Base-by-base conservation (phyloP, 75 land plant species). In the Picea sitchensis region DNA sequence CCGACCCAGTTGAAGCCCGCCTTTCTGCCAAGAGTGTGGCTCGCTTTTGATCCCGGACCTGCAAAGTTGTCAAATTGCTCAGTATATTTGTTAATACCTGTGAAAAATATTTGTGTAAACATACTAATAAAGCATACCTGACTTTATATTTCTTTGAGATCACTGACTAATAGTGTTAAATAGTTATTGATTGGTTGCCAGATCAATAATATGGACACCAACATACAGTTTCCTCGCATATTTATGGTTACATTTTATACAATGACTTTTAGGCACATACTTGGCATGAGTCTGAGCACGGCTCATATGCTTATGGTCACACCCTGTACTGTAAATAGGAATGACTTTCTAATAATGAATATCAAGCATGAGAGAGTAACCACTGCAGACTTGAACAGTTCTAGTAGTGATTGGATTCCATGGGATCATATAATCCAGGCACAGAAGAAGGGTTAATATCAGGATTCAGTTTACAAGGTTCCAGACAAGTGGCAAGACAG, bases 11-110 rank as follows among this genome's bases (percentile, higher is more conserved):
- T 20, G 79, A 80, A 17, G 92, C 91, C 41, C 99, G 90, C 76
- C 86, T 96, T 75, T 92, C 93, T 65, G 90, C 89, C 78, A 94
- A 78, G 57, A 92, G 56, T 56, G 88, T 87, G 23, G 91, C 92
- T 36, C 95, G 82, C 77, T 96, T 94, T 71, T 94, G 91, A 26
- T 96, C 98, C 18, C 93, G 83, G 30, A 90, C 64, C 99, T 96
- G 81, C 81, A 87, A 34, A 82, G 58, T 78, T 62, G 23, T 7
- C 65, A 80, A 81, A 26, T 15, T 73, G 36, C 76, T 65, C 4
- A 73, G 31, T 34, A 68, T 34, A 4, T 4, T 15, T 15, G 59
- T 59, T 54, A 61, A 18, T 15, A 21, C 8, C 30, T n/a, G 34
- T 9, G n/a, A 62, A 56, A 21, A 11, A 9, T 5, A 7, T 76